phyloP scores from a whole-genome alignment of 495 filamentous ascomycete species.

The Xylaria sp. region DNA sequence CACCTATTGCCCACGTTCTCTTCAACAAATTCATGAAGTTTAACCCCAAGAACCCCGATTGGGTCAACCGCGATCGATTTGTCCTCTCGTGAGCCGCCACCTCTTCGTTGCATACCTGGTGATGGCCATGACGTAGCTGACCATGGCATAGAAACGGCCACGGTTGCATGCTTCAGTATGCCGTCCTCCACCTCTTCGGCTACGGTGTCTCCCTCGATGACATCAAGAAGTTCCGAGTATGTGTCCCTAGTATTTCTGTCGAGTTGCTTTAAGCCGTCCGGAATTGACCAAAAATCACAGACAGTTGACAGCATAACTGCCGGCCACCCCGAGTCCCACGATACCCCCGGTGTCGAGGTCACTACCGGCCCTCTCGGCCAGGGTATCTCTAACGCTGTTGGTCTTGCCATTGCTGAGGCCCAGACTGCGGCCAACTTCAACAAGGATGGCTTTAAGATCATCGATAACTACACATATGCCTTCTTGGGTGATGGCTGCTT shows the following conservation, averaged over 20 bases:
- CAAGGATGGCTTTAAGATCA: conserved; percentile 90
- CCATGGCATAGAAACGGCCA: conserved; percentile 80
- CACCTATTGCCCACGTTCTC: conserved; percentile 94
- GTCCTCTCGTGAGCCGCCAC: conserved; percentile 87
- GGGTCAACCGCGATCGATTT: conserved; percentile 97
- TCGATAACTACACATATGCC: conserved; percentile 95
- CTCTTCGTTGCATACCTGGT: background rate
- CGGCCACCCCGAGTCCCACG: conserved; percentile 95
- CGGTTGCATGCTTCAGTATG: conserved; percentile 99
- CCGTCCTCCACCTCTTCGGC: conserved; percentile 95
- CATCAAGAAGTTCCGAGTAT: conserved; percentile 92
- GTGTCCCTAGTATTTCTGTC: conserved; percentile 43
- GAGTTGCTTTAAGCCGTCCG: background rate
- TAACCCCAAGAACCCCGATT: conserved; percentile 98
- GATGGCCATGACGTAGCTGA: conserved; percentile 17
- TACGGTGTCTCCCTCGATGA: conserved; percentile 86
- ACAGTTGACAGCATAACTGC: conserved; percentile 91
- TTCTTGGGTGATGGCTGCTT: conserved; percentile 99
- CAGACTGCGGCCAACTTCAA: conserved; percentile 92
- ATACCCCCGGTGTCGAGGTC: conserved; percentile 96
- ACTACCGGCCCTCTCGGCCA: conserved; percentile 97
- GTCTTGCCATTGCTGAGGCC: conserved; percentile 94
- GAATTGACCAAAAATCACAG: conserved; percentile 47
- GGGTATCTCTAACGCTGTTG: conserved; percentile 93
- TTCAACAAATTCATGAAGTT: conserved; percentile 99